Percentiles rank a stretch among this genome's conserved stretches.
Conservation (phyloP, 2,329 filamentous ascomycete species). For the Microcyclospora tardicrescens region DNA sequence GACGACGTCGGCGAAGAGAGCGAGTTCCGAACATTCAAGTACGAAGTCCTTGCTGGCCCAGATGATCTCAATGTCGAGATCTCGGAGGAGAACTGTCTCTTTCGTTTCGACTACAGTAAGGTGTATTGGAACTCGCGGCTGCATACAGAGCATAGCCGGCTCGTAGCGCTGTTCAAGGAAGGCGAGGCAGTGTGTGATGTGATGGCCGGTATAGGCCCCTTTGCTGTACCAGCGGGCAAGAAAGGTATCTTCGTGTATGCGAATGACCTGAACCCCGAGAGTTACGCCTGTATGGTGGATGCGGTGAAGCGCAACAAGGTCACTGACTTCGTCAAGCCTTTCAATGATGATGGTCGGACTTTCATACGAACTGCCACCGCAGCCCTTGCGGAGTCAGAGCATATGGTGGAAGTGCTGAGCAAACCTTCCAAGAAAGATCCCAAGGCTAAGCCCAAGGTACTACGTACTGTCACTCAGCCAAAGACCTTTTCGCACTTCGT, state of each 20-base stretch:
- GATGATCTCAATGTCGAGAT: conserved; percentile 75
- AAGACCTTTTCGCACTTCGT: conserved; percentile 81
- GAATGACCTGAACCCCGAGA: conserved; percentile 92
- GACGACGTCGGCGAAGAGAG: conserved; percentile 76
- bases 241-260: conserved; percentile 88
- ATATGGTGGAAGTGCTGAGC: conserved; percentile 32
- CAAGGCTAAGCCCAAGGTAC: conserved; percentile 18
- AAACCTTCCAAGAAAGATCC: conserved; percentile 21
- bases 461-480: conserved; percentile 43
- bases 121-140: conserved; percentile 97
- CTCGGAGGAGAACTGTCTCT: conserved; percentile 71
- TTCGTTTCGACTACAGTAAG: conserved; percentile 85
- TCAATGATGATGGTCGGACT: conserved; percentile 65
- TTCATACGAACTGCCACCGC: conserved; percentile 66
- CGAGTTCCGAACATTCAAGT: conserved; percentile 81
- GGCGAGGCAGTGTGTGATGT: conserved; percentile 90
- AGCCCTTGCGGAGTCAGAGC: conserved; percentile 39
- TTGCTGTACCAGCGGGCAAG: conserved; percentile 82
- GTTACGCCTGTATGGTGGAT: conserved; percentile 57
- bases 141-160: conserved; percentile 72
- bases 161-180: conserved; percentile 62
- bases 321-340: conserved; percentile 57
- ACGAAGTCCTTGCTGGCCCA: conserved; percentile 74
- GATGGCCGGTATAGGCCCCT: conserved; percentile 94
- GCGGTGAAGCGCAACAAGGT: conserved; percentile 70